Evolutionary conservation across 2,329 filamentous ascomycete genomes (phyloP), one percentile per base, ranked within the genome.

Genomic region (Colletotrichum melonis): DNA sequence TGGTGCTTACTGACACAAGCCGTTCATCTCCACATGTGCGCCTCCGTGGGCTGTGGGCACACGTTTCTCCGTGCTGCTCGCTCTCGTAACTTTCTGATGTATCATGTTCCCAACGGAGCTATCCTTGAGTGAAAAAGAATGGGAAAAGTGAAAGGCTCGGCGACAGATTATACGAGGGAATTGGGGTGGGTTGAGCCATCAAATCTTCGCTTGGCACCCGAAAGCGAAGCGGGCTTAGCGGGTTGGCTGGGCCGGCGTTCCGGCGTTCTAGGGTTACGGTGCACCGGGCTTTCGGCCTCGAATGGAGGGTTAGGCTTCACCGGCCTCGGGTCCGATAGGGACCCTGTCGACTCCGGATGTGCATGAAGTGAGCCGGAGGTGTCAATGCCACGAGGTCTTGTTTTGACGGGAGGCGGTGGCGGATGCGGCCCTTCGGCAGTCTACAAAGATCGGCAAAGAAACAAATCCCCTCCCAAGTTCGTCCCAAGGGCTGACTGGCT

Each of bases 1-100:
- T 63, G 60, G 60, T 54, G 60, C 60, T 63, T 28, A 63, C 60
- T 52, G 60, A 32, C 60, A 63, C 59, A 42, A 42, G 4, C 59
- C 42, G 42, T 52, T 52, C 16, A 49, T 54, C 60, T 63, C 60
- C 42, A 63, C 42, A 63, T 32, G 7, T 9, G 42, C 60, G 19
- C 38, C 38, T 11, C 38, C 42, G 19, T 30, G 28, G 16, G 24
- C 38, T 28, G 11, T 49, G 46, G 16, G 16, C 38, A 46, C 58
- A 35, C 14, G 35, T 46, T 26, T 11, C 16, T 16, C 9, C 3
- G 24, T 49, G 42, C 19, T 49, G 42, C 42, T 49, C 8, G 42
- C 42, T 49, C 19, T 49, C 42, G 42, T 49, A n/a, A 49, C 19
- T 19, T n/a, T n/a, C 42, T 19, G 38, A 19, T 42, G 38, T 42